Percentiles rank a stretch among this genome's conserved stretches.
phyloP scores from a whole-genome alignment of 768 basidiomycete species.

The Mycena galopus region DNA sequence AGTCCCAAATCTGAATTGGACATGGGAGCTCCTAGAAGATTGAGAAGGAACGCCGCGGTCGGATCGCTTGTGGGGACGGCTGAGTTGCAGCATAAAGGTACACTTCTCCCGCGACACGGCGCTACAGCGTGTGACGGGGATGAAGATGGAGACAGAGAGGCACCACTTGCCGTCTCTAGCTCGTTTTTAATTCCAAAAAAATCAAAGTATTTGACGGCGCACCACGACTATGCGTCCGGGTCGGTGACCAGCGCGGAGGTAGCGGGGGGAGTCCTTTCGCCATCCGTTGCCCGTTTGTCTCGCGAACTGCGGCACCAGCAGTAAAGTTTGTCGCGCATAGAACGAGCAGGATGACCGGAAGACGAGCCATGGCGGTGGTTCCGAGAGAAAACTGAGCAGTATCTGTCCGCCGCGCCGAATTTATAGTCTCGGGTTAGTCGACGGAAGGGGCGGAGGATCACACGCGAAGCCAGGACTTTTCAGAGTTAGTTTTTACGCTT shows the following conservation, averaged over 20 bases:
- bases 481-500: slow-evolving; percentile 21
- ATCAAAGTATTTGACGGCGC: background rate
- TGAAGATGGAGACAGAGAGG: slow-evolving; percentile 3
- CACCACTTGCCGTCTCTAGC: background rate
- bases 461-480: slow-evolving; percentile 15
- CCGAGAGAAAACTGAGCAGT: background rate
- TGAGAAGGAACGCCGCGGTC: slow-evolving; percentile 41
- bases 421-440: slow-evolving; percentile 12
- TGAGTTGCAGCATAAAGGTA: slow-evolving; percentile 9
- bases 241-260: slow-evolving; percentile 21
- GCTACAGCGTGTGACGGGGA: background rate
- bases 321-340: background rate
- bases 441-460: slow-evolving; percentile 27
- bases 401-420: slow-evolving; percentile 5
- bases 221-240: slow-evolving; percentile 5
- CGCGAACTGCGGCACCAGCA: slow-evolving; percentile 11
- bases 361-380: slow-evolving; percentile 1
- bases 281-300: slow-evolving; percentile 26
- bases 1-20: background rate
- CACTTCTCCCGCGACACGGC: background rate
- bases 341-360: background rate
- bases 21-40: background rate
- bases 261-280: slow-evolving; percentile 21
- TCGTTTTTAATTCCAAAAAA: background rate
- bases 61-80: slow-evolving; percentile 6